Percentiles rank a stretch among this genome's conserved stretches.
Evolutionary conservation across 371 early-diverging fungal species (phyloP).

Genomic region (Amoeboaphelidium protococcarum): DNA sequence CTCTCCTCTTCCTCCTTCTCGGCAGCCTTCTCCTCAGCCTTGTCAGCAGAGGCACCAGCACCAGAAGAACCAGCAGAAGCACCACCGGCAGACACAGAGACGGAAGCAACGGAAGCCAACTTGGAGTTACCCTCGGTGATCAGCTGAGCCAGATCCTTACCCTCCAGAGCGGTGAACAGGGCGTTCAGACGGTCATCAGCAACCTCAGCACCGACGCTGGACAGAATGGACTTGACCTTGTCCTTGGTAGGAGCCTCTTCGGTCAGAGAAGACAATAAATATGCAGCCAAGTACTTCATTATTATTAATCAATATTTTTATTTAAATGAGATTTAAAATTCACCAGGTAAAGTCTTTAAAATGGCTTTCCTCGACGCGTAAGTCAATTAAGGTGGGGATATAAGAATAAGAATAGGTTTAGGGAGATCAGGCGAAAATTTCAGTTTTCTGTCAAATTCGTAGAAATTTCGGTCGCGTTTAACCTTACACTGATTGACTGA

Average conservation of each 20-base stretch:
- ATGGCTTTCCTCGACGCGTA: no score
- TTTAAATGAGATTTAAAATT: no score
- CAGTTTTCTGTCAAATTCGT: no score
- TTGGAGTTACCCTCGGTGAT: conserved; percentile 4
- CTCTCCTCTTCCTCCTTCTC: conserved; percentile 4
- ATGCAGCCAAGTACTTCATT: conserved; percentile 8
- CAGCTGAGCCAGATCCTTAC: conserved; percentile 4
- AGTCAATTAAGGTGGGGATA: no score
- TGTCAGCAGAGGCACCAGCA: background rate
- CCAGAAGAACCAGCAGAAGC: background rate
- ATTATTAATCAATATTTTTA: no score
- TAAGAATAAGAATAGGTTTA: no score
- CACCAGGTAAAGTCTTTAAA: no score
- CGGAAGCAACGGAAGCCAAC: background rate
- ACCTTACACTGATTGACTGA: no score
- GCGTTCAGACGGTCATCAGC: conserved; percentile 3
- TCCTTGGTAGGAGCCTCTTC: conserved; percentile 1
- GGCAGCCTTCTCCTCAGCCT: background rate
- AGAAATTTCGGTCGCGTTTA: no score
- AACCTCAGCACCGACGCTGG: conserved; percentile 2
- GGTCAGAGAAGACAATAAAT: conserved; percentile 1
- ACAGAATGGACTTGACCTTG: conserved; percentile 1
- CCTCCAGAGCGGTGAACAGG: conserved; percentile 3
- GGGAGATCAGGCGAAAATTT: no score
- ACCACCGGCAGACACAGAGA: conserved; percentile 1